Base-by-base conservation (phyloP, 2,329 filamentous ascomycete species). In the Tricladium varicosporioides region DNA sequence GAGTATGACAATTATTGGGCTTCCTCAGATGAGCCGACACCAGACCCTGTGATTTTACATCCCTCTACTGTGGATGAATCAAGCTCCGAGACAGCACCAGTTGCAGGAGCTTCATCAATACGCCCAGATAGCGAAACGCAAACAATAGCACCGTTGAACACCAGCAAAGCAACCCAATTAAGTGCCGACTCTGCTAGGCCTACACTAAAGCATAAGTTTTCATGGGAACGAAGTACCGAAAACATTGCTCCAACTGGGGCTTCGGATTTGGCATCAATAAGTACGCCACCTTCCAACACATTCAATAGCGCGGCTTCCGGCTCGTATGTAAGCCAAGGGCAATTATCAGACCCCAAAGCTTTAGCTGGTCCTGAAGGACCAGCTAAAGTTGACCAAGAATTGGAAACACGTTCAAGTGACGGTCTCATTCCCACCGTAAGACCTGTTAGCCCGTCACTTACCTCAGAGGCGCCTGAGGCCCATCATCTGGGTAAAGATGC, bases 1-100 rank as follows among this genome's bases (percentile, higher is more conserved):
- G 85, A 88, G 46, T 89, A 89, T 64, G 86, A 87, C 56, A 83
- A 81, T 63, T 89, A 89, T 67, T 86, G 85, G 80, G 78, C 78
- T 2, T 76, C 79, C 22, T 70, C 72, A 8, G 78, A 77, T 45
- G 76, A 80, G 44, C 66, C 66, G 7, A 32, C 60, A 32, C 27
- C 56, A 36, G 44, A 47, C 7, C 44, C 59, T n/a, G 19, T 49
- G 2, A 14, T 53, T 48, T 56, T 51, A 16, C 40, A 33, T 49
- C 33, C 53, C 16, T 49, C 54, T 11, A 42, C 33, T 46, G 14
- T n/a, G 15, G 15, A 46, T 13, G 16, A 46, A 10, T 22, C 10
- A 18, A 46, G 16, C 10, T 5, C 18, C 49, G 58, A 56, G n/a
- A 31, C 36, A 11, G 27, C 56, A 1, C 40, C 53, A 18, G 31